These are phyloP conservation scores for Rhododendron simsii DNA, from an alignment of 148 eudicot genomes.

Conservation along the genomic window DNA sequence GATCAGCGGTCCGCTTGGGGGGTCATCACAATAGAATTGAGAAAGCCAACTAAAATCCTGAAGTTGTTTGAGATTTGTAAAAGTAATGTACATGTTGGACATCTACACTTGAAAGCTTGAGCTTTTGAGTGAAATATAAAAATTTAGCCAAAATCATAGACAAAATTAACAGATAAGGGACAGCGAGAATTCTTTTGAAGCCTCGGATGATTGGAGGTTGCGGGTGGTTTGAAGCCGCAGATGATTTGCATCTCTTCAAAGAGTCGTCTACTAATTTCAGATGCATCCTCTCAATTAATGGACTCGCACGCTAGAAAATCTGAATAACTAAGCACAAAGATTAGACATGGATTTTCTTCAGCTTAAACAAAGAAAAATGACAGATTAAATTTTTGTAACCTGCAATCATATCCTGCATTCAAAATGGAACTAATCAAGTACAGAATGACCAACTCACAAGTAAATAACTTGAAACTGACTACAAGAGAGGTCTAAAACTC, in stretches of 20 bases:
- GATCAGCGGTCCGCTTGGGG: too few relatives aligned
- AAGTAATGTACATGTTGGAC: too few relatives aligned
- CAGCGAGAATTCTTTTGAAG: neutral
- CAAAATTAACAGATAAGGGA: neutral
- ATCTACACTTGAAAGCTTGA: too few relatives aligned
- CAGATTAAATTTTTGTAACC: neutral
- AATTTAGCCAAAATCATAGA: neutral
- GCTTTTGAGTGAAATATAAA: too few relatives aligned
- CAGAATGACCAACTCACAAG: neutral
- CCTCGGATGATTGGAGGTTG: neutral
- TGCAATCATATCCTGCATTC: neutral
- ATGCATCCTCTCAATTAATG: neutral
- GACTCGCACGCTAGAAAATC: neutral
- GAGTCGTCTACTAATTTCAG: neutral
- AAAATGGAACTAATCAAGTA: neutral
- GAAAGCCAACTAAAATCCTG: too few relatives aligned
- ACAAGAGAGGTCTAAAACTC: conserved; percentile 11
- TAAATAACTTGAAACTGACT: neutral
- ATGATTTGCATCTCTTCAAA: neutral
- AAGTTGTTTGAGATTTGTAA: too few relatives aligned
- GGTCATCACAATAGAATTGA: too few relatives aligned
- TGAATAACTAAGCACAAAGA: neutral
- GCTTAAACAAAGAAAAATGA: neutral
- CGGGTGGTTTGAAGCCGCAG: neutral
- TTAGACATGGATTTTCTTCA: neutral